Base-by-base conservation (phyloP, 2,329 filamentous ascomycete genomes). In the Macrophomina tecta region DNA sequence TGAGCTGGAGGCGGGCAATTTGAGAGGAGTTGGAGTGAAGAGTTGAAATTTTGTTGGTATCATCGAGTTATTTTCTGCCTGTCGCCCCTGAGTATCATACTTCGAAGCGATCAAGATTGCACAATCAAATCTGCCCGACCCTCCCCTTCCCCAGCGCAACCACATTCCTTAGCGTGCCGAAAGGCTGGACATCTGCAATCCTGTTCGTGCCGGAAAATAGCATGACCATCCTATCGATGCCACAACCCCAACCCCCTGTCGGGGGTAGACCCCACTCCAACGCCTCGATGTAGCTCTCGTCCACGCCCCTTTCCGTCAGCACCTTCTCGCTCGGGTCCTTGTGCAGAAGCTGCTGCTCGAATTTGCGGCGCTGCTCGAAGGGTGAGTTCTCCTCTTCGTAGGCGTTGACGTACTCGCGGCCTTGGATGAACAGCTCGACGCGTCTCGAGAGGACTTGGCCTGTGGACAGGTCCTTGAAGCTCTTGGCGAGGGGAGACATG, bases 381-480 rank as follows among this genome's bases (percentile, higher is more conserved):
- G 95, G 95, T 62, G 92, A 91, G 78, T 99, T 99, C 77, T 99
- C 95, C 80, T 99, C 95, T 78, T 99, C 95, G 78, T 99, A 99
- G 82, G 94, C 96, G 79, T 99, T 99, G 68, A 94, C 92, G 38
- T 97, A 85, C 76, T 99, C 95, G 65, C 88, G 87, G 48, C 90
- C 89, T 60, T 87, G 82, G 69, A 96, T 87, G 79, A 97, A 97
- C 28, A 97, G 86, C 79, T 97, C 94, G 0, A 91, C 92, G 5
- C 94, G 89, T 0, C 92, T 91, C 1, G 93, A 90, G 1, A 97
- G 88, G 8, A 86, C 79, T 76, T 97, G 94, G 14, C 85, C 83
- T 0, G 89, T 82, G 8, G 75, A 78, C 0, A 88, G 86, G 76
- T 93, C 92, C 23, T 84, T 73, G 79, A 92, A 97, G 63, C 91